Evolutionary conservation across 306 rosid species (phyloP).

Genomic region (Coriaria nepalensis): DNA sequence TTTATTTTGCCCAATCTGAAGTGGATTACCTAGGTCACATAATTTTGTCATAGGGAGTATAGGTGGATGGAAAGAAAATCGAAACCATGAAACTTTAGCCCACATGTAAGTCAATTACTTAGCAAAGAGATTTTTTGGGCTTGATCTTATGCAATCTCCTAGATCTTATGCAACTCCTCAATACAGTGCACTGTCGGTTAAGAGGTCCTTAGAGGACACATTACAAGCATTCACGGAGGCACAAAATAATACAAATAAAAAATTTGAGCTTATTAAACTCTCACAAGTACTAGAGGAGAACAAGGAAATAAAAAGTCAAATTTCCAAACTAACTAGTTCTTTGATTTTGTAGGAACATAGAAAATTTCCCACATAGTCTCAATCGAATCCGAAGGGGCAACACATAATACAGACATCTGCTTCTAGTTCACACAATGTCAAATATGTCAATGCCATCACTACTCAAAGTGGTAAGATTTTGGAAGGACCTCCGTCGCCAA

Average conservation of each 20-base stretch:
- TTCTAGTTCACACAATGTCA: neutral
- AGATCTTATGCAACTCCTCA: neutral
- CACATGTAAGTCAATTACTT: too few species aligned
- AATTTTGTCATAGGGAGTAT: too few species aligned
- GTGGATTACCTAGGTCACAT: too few species aligned
- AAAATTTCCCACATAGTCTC: neutral
- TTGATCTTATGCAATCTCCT: too few species aligned
- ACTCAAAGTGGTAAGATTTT: neutral
- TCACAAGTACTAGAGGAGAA: neutral
- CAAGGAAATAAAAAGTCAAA: neutral
- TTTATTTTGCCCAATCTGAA: too few species aligned
- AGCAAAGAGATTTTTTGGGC: too few species aligned
- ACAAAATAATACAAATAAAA: too few species aligned
- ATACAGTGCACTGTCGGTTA: neutral
- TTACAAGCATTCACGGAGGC: neutral
- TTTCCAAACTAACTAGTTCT: neutral
- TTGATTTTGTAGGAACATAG: neutral
- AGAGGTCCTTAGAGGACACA: neutral
- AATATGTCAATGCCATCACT: neutral
- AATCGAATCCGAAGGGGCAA: neutral
- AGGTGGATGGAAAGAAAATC: too few species aligned
- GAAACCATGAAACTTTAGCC: too few species aligned
- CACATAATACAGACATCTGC: neutral
- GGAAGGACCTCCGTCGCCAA: neutral
- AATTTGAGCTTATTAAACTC: neutral